Evolutionary conservation across 1,284 basidiomycete genomes (phyloP).

Genomic region (Mycena sp.): DNA sequence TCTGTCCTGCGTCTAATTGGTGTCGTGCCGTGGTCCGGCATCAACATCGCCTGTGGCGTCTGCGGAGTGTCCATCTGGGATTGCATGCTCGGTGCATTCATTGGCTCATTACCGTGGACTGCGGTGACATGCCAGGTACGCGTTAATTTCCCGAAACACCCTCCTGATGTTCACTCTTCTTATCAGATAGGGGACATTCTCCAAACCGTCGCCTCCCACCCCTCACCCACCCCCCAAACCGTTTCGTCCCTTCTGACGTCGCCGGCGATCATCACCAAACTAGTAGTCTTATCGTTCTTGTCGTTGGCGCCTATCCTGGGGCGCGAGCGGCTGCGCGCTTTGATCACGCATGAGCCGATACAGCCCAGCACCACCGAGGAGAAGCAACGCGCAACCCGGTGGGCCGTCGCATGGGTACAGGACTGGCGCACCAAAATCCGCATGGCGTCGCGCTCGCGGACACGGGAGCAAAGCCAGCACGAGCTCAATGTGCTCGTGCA

Average conservation of each 20-base stretch:
- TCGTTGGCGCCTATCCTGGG: constrained; percentile 83
- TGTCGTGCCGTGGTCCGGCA: constrained; percentile 93
- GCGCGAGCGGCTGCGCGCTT: constrained; percentile 65
- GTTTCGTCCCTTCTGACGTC: constrained; percentile 77
- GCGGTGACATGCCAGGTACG: constrained; percentile 85
- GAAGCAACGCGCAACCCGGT: constrained; percentile 21
- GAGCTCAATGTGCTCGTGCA: constrained; percentile 30
- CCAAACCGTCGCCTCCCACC: constrained; percentile 76
- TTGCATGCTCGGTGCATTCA: constrained; percentile 84
- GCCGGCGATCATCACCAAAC: constrained; percentile 77
- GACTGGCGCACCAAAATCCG: constrained; percentile 32
- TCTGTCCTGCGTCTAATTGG: constrained; percentile 88
- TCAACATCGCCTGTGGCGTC: constrained; percentile 93
- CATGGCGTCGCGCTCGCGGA: constrained; percentile 26
- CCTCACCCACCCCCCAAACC: constrained; percentile 72
- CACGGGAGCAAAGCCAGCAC: constrained; percentile 26
- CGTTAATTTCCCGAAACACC: constrained; percentile 23
- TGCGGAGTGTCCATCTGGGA: constrained; percentile 81
- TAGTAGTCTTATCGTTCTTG: constrained; percentile 76
- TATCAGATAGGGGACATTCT: constrained; percentile 82
- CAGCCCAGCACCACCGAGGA: constrained; percentile 30
- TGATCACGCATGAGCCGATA: constrained; percentile 54
- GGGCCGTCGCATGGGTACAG: constrained; percentile 27
- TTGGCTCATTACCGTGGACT: constrained; percentile 84
- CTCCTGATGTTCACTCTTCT: constrained; percentile 22